Conservation (phyloP, 106 monocot genomes). For the Platanthera zijinensis region DNA sequence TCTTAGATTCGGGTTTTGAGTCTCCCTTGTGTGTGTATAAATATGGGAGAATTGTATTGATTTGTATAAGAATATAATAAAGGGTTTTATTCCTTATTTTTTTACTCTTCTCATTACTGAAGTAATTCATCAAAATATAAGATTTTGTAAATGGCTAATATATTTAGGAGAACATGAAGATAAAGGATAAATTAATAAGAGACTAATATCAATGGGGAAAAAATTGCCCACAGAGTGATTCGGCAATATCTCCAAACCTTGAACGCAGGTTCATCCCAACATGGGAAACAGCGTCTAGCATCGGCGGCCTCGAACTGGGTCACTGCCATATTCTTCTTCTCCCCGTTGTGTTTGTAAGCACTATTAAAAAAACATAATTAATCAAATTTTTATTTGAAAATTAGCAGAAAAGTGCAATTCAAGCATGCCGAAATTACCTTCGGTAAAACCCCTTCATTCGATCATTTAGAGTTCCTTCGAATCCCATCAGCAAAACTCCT, state of each 20-base stretch:
- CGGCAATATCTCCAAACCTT: constrained; percentile 35
- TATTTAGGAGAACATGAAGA: neutral
- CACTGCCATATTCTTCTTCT: constrained; percentile 83
- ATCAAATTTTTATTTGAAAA: neutral
- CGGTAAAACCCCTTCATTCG: constrained; percentile 93
- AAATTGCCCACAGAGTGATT: neutral
- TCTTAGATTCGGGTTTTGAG: too few species aligned
- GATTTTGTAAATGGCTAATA: neutral
- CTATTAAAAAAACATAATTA: constrained; percentile 18
- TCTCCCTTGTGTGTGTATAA: too few species aligned
- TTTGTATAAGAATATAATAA: too few species aligned
- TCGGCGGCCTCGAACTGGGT: constrained; percentile 90
- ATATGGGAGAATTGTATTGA: too few species aligned
- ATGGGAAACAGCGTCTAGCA: constrained; percentile 92
- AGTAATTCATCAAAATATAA: neutral
- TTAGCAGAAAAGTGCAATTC: neutral
- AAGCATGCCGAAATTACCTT: constrained; percentile 34
- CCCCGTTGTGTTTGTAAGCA: constrained; percentile 65
- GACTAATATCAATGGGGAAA: neutral
- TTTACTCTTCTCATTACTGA: too few species aligned
- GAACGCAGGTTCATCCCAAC: constrained; percentile 94
- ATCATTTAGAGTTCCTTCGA: constrained; percentile 69
- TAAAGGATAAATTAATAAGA: neutral
- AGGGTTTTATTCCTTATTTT: too few species aligned
- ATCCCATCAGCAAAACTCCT: constrained; percentile 46